Base-by-base conservation (phyloP, 306 rosid genomes). In the Fragaria iinumae region DNA sequence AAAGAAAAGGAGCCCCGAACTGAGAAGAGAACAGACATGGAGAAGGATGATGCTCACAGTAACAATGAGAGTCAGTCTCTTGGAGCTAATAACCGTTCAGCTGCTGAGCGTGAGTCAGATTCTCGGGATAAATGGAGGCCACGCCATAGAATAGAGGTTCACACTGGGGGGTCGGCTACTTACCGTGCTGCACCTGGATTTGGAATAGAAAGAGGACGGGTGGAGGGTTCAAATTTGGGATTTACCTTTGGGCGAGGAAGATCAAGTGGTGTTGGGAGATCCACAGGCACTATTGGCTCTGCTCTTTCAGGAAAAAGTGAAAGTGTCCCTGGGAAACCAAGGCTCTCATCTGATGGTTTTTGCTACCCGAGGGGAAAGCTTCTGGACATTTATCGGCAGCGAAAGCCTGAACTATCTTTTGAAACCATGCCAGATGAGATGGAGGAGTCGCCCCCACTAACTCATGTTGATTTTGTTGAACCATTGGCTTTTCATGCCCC, bases 101-200 rank as follows among this genome's bases (percentile, higher is more conserved):
- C 84, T 74, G 45, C 89, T 77, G 91, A 88, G 75, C 91, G 89
- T 34, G 91, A 88, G 11, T 65, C 86, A 1, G 91, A 88, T 27
- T 83, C 91, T 41, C 86, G 88, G 41, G 91, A 88, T 81, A 88
- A 88, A 86, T 88, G 91, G 91, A 86, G 91, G 83, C 91, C 91
- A 55, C 91, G 91, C 76, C 89, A 88, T 76, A 81, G 88, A 53
- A 81, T 88, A 87, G 91, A 88, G 60, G 81, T 59, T 77, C 86
- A 88, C 49, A 47, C 91, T 23, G 82, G 83, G 69, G 84, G 85
- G 50, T 80, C 85, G 39, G 77, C 84, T 56, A 67, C 86, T 38
- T 75, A 84, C 53, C 91, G 91, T 36, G 89, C 86, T 68, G 88
- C 91, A 56, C 89, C 91, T 56, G 91, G 91, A 69, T 88, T 88